phyloP scores from a whole-genome alignment of 164 flowering plant species.

The Amborella trichopoda region DNA sequence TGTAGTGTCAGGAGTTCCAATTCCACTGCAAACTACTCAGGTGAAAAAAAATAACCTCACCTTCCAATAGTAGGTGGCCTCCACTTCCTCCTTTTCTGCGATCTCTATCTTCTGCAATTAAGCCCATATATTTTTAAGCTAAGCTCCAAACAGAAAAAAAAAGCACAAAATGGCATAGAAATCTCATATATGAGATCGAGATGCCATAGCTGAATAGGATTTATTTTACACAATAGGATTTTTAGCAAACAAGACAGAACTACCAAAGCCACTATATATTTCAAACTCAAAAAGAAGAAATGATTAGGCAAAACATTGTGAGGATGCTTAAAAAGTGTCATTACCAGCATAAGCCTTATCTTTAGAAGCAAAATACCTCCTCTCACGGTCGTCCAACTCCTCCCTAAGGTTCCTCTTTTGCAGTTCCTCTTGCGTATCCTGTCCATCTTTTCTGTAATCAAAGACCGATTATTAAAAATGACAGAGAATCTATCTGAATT shows the following conservation, averaged over 20 bases:
- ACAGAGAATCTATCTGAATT: too few species aligned
- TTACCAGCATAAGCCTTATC: slow-evolving; percentile 37
- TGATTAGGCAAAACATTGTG: neutral
- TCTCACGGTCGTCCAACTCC: slow-evolving; percentile 84
- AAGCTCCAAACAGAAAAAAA: too few species aligned
- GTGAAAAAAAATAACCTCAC: slow-evolving; percentile 21
- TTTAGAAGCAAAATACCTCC: slow-evolving; percentile 83
- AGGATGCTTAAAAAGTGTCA: neutral
- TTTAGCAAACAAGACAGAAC: too few species aligned
- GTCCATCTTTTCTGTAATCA: slow-evolving; percentile 80
- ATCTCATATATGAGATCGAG: too few species aligned
- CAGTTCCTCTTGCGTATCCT: slow-evolving; percentile 85
- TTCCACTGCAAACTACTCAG: too few species aligned
- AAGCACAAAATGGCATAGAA: too few species aligned
- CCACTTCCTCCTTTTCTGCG: slow-evolving; percentile 46
- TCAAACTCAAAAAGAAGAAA: neutral
- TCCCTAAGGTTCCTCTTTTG: slow-evolving; percentile 79
- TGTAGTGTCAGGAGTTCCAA: too few species aligned
- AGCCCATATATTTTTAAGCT: too few species aligned
- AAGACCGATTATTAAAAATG: too few species aligned
- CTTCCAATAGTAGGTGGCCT: slow-evolving; percentile 71
- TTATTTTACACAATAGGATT: too few species aligned
- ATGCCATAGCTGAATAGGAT: too few species aligned
- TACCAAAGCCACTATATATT: too few species aligned
- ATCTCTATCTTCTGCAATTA: slow-evolving; percentile 93